phyloP scores from a whole-genome alignment of 2,329 filamentous ascomycete genomes.

The Zymoseptoria passerinii region DNA sequence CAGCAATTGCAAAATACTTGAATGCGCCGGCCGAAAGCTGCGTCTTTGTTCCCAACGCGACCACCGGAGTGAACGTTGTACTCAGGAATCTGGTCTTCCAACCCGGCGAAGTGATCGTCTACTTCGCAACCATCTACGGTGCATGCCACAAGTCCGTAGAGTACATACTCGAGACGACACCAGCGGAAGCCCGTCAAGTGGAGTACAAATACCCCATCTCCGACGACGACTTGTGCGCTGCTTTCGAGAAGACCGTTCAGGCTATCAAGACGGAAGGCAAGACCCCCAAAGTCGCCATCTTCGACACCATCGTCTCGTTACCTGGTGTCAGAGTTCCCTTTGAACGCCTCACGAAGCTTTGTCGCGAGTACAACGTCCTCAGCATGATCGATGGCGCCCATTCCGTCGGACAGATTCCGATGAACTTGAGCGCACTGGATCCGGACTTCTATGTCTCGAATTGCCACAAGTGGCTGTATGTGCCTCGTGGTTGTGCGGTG shows the following conservation, averaged over 20 bases:
- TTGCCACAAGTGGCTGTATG: conserved; percentile 83
- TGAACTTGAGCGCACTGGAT: conserved; percentile 59
- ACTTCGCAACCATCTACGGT: conserved; percentile 72
- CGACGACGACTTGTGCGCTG: conserved; percentile 56
- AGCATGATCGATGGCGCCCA: conserved; percentile 81
- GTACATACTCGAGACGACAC: conserved; percentile 61
- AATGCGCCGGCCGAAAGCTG: conserved; percentile 57
- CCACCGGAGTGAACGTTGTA: conserved; percentile 67
- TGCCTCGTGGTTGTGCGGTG: conserved; percentile 70
- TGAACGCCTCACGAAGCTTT: conserved; percentile 55
- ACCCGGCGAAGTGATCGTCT: conserved; percentile 65
- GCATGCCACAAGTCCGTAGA: conserved; percentile 66
- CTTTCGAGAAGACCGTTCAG: conserved; percentile 53
- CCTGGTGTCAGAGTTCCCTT: conserved; percentile 77
- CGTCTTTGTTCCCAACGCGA: conserved; percentile 77
- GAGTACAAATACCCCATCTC: conserved; percentile 59
- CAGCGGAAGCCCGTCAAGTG: conserved; percentile 47
- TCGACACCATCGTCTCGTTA: conserved; percentile 71
- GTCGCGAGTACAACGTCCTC: conserved; percentile 58
- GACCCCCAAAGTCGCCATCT: conserved; percentile 59
- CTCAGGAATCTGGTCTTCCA: conserved; percentile 66
- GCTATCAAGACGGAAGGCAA: conserved; percentile 49
- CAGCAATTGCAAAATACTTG: conserved; percentile 57
- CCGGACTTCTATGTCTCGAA: conserved; percentile 85
- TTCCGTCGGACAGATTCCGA: conserved; percentile 65